Base-by-base conservation (phyloP, 169 alveolate species). In the Plasmodium malariae region DNA sequence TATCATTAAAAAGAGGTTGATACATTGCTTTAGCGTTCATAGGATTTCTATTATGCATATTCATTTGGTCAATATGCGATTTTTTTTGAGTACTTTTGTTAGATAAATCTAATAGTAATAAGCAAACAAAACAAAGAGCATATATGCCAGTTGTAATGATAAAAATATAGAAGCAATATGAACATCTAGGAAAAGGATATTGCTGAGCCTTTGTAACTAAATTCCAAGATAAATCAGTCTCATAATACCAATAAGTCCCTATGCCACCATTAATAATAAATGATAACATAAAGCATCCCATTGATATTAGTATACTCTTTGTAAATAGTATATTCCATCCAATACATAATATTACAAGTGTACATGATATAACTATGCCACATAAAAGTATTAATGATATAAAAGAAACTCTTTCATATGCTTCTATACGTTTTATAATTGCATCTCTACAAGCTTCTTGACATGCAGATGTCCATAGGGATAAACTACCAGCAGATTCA, bases 241-340 rank as follows among this genome's bases (percentile, higher is more conserved):
- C 89, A 54, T 78, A 78, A 78, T 78, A 78, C 89, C 89, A 78
- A 37, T 78, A 78, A 3, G 78, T 63, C 7, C 89, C 89, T 17
- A 78, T 26, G 0, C 89, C 89, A 11, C 74, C 89, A 68, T 78
- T 78, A 3, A 78, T 78, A 11, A 78, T 49, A 78, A 78, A 78
- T 17, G 89, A 43, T 14, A 78, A 17, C 71, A 78, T 62, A 49
- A 78, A 78, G 7, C 65, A 78, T 4, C 70, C 89, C 89, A 78
- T 78, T 12, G 71, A 78, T 62, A 78, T 62, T 19, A 78, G 40
- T 45, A 78, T 78, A 34, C 68, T 78, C 37, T 78, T 78, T 17
- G 74, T 40, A 48, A 78, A 78, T 14, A 78, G 55, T 11, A 78
- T 62, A 32, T 63, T 78, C 89, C 89, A 78, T 1, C 89, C 89